phyloP scores from a whole-genome alignment of 345 rosid species.

The Eucalyptus marginata region DNA sequence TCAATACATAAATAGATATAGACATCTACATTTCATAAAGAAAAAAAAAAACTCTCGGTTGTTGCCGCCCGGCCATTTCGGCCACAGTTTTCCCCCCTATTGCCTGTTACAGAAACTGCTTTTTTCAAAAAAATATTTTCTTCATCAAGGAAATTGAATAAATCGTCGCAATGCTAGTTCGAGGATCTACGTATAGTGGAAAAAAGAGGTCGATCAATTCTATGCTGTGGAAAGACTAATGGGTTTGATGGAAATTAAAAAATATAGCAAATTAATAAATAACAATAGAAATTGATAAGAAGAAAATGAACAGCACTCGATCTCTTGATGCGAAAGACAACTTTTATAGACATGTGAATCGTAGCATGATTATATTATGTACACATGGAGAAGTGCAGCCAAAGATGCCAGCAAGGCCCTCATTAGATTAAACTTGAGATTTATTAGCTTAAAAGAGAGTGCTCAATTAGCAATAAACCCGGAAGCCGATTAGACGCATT shows the following conservation, averaged over 20 bases:
- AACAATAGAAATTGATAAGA: not conserved
- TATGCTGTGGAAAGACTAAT: not conserved
- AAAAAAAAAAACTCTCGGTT: not conserved
- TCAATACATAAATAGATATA: not conserved
- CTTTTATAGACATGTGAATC: not conserved
- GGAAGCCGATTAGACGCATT: not conserved
- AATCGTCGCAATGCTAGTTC: not conserved
- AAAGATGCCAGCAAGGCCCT: not conserved
- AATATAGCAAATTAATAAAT: not conserved
- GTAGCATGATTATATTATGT: not conserved
- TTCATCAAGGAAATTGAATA: not conserved
- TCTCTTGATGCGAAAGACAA: not conserved
- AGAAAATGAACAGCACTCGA: not conserved
- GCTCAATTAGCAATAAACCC: not conserved
- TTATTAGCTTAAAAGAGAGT: not conserved
- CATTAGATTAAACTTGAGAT: not conserved
- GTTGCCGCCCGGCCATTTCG: not conserved
- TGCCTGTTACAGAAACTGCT: not conserved
- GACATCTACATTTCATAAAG: not conserved
- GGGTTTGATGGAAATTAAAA: not conserved
- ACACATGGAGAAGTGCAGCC: not conserved
- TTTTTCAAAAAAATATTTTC: not conserved
- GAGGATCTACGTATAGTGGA: not conserved
- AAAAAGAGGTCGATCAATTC: not conserved
- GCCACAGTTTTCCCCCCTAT: not conserved